phyloP scores from a whole-genome alignment of 768 basidiomycete species.

The Lepiota subincarnata region DNA sequence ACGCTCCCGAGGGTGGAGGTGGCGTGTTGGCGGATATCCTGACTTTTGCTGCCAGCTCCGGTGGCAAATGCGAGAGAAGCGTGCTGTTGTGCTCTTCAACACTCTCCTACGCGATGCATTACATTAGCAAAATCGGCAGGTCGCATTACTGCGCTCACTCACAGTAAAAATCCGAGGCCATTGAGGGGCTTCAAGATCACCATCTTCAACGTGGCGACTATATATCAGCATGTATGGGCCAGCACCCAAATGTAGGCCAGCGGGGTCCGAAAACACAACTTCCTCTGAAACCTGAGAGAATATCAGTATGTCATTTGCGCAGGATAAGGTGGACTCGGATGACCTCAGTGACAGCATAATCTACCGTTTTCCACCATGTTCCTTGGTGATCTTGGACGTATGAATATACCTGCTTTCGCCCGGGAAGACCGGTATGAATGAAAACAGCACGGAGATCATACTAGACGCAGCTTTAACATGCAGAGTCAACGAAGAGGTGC shows the following conservation, averaged over 20 bases:
- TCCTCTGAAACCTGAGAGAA: slow-evolving; percentile 64
- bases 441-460: slow-evolving; percentile 80
- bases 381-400: slow-evolving; percentile 63
- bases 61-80: slow-evolving; percentile 29
- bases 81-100: slow-evolving; percentile 32
- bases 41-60: slow-evolving; percentile 27
- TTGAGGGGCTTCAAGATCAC: slow-evolving; percentile 29
- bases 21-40: slow-evolving; percentile 10
- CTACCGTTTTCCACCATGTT: slow-evolving; percentile 80
- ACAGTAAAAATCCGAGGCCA: slow-evolving; percentile 38
- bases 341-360: slow-evolving; percentile 65
- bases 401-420: slow-evolving; percentile 73
- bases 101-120: slow-evolving; percentile 21
- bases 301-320: not conserved
- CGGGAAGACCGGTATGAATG: slow-evolving; percentile 73
- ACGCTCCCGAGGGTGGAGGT: not conserved
- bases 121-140: not conserved
- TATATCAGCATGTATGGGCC: slow-evolving; percentile 82
- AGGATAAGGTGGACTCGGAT: not conserved
- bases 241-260: slow-evolving; percentile 70
- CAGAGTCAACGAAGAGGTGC: not conserved
- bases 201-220: slow-evolving; percentile 36
- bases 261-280: slow-evolving; percentile 59
- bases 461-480: slow-evolving; percentile 29
- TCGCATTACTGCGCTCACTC: slow-evolving; percentile 7